Evolutionary conservation across 805 yeast species (phyloP).

Genomic region (Tetrapisispora fleetii): DNA sequence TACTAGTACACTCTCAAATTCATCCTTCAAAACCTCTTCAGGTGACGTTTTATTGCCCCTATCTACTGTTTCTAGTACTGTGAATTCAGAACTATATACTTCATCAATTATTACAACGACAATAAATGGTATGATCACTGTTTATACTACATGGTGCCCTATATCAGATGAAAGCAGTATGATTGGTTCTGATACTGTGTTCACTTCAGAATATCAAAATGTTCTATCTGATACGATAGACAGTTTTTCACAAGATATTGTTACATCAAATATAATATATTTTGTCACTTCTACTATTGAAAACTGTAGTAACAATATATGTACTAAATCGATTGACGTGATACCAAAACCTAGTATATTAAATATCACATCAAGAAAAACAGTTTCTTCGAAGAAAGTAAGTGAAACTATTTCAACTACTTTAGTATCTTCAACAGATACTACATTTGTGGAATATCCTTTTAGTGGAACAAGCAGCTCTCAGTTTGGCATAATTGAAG

Average conservation of each 20-base stretch:
- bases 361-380: not conserved
- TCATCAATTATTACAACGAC: slow-evolving; percentile 6
- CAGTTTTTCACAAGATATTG: not conserved
- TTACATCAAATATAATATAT: not conserved
- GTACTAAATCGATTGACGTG: not conserved
- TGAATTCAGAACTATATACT: slow-evolving; percentile 1
- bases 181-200: not conserved
- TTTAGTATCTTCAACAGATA: not conserved
- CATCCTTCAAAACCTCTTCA: no score
- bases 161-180: slow-evolving; percentile 3
- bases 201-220: not conserved
- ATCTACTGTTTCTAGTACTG: slow-evolving; percentile 1
- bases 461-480: not conserved
- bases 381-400: not conserved
- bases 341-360: not conserved
- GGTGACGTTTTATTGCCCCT: no score
- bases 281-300: not conserved
- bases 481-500: no score
- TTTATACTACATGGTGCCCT: slow-evolving; percentile 26
- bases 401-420: not conserved
- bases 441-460: not conserved
- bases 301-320: not conserved
- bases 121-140: slow-evolving; percentile 12
- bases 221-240: not conserved
- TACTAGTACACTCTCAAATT: not conserved